These are phyloP conservation scores for Neonectria hederae DNA, from an alignment of 2,329 filamentous ascomycete genomes.

Conservation along the genomic window DNA sequence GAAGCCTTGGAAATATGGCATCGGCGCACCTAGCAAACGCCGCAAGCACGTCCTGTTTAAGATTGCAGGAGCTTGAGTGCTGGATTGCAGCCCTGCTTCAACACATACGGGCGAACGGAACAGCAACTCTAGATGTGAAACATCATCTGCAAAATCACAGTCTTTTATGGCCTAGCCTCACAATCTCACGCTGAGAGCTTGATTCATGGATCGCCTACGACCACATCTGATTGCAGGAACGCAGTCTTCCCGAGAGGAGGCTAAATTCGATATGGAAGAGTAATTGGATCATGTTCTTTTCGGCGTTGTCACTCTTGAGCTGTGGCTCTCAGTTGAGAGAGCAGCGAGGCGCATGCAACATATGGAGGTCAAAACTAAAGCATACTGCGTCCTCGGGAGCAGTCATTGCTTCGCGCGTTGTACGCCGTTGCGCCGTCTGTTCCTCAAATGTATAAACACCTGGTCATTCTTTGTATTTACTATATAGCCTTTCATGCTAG, in stretches of 20 bases:
- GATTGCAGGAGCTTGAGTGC: neutral
- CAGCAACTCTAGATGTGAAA: neutral
- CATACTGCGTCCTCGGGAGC: neutral
- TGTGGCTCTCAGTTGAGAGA: neutral
- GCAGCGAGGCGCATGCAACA: neutral
- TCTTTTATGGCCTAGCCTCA: neutral
- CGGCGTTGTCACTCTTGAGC: neutral
- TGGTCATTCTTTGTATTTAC: slow-evolving; percentile 28
- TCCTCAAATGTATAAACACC: slow-evolving; percentile 29
- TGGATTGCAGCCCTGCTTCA: neutral
- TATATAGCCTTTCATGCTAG: slow-evolving; percentile 10
- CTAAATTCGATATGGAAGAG: neutral
- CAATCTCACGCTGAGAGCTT: neutral
- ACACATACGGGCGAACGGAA: neutral
- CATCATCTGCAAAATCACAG: neutral
- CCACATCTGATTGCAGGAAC: neutral
- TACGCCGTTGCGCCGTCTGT: neutral
- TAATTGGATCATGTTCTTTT: neutral
- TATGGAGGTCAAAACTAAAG: neutral
- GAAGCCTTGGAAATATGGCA: slow-evolving; percentile 3
- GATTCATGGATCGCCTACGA: neutral
- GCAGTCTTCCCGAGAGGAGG: neutral
- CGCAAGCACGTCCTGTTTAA: neutral
- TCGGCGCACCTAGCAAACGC: neutral
- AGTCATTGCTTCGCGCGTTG: neutral